A percentile compares a stretch with the other conserved stretches of the same genome.
Evolutionary conservation across 2,329 filamentous ascomycete genomes (phyloP).

Genomic region (Emergomyces orientalis): DNA sequence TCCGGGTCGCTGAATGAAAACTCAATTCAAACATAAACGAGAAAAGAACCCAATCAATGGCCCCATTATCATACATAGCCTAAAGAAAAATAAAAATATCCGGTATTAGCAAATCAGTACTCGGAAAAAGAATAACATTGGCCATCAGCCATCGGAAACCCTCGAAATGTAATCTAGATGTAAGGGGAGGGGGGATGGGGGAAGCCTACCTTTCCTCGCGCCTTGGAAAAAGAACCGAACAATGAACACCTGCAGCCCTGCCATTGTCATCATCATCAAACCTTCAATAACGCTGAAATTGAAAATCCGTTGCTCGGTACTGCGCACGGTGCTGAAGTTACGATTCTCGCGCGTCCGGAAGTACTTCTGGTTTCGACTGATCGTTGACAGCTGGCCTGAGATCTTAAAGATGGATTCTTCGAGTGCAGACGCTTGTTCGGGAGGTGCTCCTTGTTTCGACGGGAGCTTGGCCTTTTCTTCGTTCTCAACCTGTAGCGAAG

Average conservation of each 20-base stretch:
- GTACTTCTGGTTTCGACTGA: conserved; percentile 96
- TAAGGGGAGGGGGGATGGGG: not conserved
- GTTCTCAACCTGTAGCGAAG: conserved; percentile 65
- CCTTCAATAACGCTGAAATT: conserved; percentile 96
- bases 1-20: not conserved
- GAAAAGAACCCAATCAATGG: not conserved
- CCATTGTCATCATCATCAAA: conserved; percentile 87
- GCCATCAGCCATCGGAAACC: not conserved
- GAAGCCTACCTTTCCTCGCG: conserved; percentile 52
- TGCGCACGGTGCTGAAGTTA: conserved; percentile 95
- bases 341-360: conserved; percentile 98
- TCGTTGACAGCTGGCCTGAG: conserved; percentile 83
- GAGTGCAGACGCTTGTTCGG: conserved; percentile 78
- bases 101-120: conserved; percentile 4
- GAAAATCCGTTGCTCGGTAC: conserved; percentile 90
- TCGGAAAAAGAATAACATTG: not conserved
- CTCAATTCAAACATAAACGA: conserved; percentile 4
- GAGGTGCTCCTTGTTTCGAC: conserved; percentile 75
- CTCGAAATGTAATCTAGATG: not conserved
- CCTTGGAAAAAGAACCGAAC: conserved; percentile 98
- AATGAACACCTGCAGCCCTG: conserved; percentile 89
- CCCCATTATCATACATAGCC: conserved; percentile 8
- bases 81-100: not conserved
- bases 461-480: conserved; percentile 73
- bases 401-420: conserved; percentile 96